Base-by-base conservation (phyloP, 441 rosid species). In the Syzygium malaccense region DNA sequence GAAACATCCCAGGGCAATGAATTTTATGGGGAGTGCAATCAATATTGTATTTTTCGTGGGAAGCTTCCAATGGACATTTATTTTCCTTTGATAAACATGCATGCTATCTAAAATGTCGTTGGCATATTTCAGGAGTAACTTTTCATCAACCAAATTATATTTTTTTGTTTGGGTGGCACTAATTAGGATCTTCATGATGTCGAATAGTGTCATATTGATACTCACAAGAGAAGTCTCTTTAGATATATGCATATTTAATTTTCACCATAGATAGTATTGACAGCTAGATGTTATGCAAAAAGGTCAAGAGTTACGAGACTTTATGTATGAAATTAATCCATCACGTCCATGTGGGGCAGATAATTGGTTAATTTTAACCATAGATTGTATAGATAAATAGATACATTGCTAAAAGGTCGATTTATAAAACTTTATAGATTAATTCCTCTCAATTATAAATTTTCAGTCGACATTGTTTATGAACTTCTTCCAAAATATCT, bases 351-450 rank as follows among this genome's bases (percentile, higher is more conserved):
- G 26, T 25, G n/a, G 4, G 62, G 12, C 0, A 62, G 10, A 14
- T 54, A 54, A 55, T 55, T 55, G 23, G 57, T 55, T 18, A 1
- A 55, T 18, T 55, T 55, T 55, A 19, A 55, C 56, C 56, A 55
- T 6, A 19, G 0, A 55, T 18, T 0, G 56, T 55, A 18, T 18
- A 3, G 0, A 17, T 18, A 55, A 0, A 55, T 55, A 55, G 0
- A 55, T 55, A 7, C 56, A 5, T 7, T 6, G 56, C 3, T 7
- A 0, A 2, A 18, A 18, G 23, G 56, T 18, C 23, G 3, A 55
- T 55, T 55, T 55, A 55, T 7, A 18, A 9, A 18, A 55, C 23
- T 55, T 18, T 18, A 55, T 55, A 55, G 9, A 55, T 55, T 1
- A 0, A 55, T 55, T 55, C 56, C 56, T 55, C 23, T 55, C 0